Percentiles rank a stretch among this genome's conserved stretches.
These are phyloP conservation scores for Plenodomus lindquistii DNA, from an alignment of 2,329 filamentous ascomycete species.

Conservation along the genomic window DNA sequence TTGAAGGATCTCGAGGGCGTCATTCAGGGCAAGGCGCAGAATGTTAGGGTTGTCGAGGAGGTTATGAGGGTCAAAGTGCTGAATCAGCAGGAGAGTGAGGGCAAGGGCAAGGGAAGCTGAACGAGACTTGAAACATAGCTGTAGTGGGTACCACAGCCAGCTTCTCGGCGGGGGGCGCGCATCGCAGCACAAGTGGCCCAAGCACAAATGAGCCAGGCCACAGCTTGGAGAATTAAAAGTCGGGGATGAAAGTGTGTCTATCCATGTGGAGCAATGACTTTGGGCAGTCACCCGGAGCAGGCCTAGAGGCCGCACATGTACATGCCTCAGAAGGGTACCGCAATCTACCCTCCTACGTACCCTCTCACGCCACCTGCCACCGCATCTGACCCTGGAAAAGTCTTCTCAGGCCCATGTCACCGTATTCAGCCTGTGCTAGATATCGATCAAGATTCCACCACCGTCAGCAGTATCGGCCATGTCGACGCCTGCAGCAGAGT, in stretches of 20 bases:
- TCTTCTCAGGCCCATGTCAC: too few species aligned
- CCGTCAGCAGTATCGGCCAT: background rate
- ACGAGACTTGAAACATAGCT: background rate
- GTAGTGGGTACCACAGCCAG: background rate
- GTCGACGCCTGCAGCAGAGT: slow-evolving; percentile 1
- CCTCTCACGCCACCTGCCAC: too few species aligned
- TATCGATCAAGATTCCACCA: too few species aligned
- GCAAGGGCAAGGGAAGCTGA: slow-evolving; percentile 17
- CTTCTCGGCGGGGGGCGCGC: too few species aligned
- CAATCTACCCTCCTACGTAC: too few species aligned
- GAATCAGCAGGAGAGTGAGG: slow-evolving; percentile 36
- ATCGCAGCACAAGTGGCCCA: too few species aligned
- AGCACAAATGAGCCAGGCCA: background rate
- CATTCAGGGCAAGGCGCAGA: slow-evolving; percentile 76
- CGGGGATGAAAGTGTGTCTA: background rate
- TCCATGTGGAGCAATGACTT: background rate
- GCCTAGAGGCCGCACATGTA: too few species aligned
- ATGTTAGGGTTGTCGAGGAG: slow-evolving; percentile 86
- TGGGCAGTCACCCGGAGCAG: too few species aligned
- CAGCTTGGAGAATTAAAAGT: background rate
- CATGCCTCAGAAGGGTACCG: too few species aligned
- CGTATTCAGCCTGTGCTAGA: too few species aligned
- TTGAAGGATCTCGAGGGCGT: slow-evolving; percentile 70
- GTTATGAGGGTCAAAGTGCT: slow-evolving; percentile 50
- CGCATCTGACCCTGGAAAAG: too few species aligned